Percentiles rank a stretch among this genome's conserved stretches.
phyloP scores from a whole-genome alignment of 2,329 filamentous ascomycete species.

The Trichoderma sp. region DNA sequence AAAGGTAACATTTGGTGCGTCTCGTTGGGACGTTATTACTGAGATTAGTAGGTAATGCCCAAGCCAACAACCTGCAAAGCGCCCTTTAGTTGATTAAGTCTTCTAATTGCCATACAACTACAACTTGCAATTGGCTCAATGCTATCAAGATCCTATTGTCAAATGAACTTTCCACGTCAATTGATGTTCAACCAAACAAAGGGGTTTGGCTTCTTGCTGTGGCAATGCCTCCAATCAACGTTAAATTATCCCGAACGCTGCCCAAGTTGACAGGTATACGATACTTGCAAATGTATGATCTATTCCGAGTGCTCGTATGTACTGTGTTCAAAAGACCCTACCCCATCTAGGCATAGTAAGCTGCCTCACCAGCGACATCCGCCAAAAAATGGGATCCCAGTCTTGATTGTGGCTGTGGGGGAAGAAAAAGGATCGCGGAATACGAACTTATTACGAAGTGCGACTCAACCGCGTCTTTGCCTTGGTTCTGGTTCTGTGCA shows the following conservation, averaged over 20 bases:
- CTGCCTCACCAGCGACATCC: neutral
- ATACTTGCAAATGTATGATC: neutral
- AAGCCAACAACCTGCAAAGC: neutral
- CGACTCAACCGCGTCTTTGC: neutral
- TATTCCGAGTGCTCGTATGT: accelerated
- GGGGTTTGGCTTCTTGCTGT: neutral
- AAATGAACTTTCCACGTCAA: neutral
- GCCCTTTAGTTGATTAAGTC: neutral
- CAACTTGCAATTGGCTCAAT: neutral
- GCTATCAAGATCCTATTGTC: neutral
- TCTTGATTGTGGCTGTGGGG: conserved; percentile 1
- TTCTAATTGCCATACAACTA: neutral
- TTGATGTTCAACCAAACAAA: neutral
- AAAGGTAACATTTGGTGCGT: too few species aligned
- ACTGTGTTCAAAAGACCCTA: neutral
- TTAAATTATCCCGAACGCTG: neutral
- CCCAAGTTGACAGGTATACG: neutral
- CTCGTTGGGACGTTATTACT: neutral
- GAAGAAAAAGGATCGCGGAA: neutral
- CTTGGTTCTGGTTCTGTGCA: neutral
- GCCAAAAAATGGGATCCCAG: conserved; percentile 8
- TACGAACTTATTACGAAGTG: neutral
- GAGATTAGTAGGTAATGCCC: neutral
- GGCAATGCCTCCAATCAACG: neutral
- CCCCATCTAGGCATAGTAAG: neutral